Evolutionary conservation across 495 filamentous ascomycete genomes (phyloP).

Genomic region (Neurospora tetraspora): DNA sequence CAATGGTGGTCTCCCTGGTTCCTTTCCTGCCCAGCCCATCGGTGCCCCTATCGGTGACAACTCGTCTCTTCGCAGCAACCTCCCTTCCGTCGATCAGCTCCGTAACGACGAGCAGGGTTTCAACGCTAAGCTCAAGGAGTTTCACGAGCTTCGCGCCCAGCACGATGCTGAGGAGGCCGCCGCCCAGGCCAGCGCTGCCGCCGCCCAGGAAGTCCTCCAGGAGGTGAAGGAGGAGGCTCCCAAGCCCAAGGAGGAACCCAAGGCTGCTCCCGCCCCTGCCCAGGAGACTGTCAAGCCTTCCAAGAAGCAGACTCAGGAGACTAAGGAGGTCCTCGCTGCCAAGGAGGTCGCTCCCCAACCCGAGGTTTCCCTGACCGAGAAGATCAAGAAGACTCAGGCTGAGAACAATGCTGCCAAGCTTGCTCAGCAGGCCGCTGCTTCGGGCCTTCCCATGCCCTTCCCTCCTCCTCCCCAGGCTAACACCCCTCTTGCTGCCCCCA

Average conservation of each 20-base stretch:
- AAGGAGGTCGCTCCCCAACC: constrained; percentile 3
- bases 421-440: constrained; percentile 45
- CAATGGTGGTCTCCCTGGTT: constrained; percentile 23
- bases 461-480: constrained; percentile 52
- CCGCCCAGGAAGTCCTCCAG: constrained; percentile 1
- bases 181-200: constrained; percentile 10
- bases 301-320: neutral
- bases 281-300: neutral
- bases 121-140: constrained; percentile 42
- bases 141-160: constrained; percentile 47
- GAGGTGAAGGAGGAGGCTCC: constrained; percentile 9
- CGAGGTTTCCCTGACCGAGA: constrained; percentile 69
- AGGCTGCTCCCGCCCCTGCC: neutral
- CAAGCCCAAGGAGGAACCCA: constrained; percentile 1
- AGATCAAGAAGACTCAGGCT: constrained; percentile 69
- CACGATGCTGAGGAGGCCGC: constrained; percentile 38
- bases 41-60: constrained; percentile 20
- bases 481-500: constrained; percentile 77
- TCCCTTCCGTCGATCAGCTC: constrained; percentile 33
- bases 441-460: constrained; percentile 68
- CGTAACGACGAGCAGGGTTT: constrained; percentile 42
- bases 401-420: constrained; percentile 42
- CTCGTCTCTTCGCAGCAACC: constrained; percentile 23
- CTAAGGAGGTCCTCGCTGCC: neutral
- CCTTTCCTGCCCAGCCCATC: constrained; percentile 24